phyloP scores from a whole-genome alignment of 352 stramenopile genomes.

The Globisporangium cystogenes region DNA sequence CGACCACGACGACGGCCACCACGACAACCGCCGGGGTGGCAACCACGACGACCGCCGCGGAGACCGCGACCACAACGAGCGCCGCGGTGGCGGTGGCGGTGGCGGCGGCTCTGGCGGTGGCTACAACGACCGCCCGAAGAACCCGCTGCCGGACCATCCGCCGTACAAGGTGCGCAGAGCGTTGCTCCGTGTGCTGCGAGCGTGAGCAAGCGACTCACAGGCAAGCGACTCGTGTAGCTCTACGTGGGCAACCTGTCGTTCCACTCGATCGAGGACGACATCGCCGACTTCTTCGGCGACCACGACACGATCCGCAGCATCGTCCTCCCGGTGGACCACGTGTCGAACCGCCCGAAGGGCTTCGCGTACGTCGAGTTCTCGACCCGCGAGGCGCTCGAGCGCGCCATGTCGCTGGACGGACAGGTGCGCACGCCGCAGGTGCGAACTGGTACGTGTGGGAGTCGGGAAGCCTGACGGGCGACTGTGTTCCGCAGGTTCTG shows the following conservation, averaged over 20 bases:
- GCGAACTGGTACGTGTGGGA: too few species aligned
- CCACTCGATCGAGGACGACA: conserved; percentile 54
- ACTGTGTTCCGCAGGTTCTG: conserved; percentile 14
- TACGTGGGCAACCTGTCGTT: conserved; percentile 84
- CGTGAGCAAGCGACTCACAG: not conserved
- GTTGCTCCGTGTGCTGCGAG: not conserved
- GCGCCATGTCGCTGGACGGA: conserved; percentile 60
- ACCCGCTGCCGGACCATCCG: conserved; percentile 62
- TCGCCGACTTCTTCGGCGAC: conserved; percentile 60
- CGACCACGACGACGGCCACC: conserved; percentile 17
- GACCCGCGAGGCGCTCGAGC: conserved; percentile 55
- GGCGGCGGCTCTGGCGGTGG: conserved; percentile 19
- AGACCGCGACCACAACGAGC: conserved; percentile 8
- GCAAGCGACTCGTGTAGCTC: conserved; percentile 22
- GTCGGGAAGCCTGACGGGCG: not conserved
- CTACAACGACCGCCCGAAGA: conserved; percentile 50
- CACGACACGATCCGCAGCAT: conserved; percentile 57
- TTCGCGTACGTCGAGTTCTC: conserved; percentile 86
- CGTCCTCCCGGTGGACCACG: conserved; percentile 56
- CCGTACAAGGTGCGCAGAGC: conserved; percentile 58
- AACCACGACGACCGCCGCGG: conserved; percentile 21
- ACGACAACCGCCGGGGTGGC: conserved; percentile 22
- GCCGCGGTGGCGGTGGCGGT: conserved; percentile 12
- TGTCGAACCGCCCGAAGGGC: conserved; percentile 66
- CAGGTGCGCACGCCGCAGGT: not conserved